These are phyloP conservation scores for Curvularia verruculosa DNA, from an alignment of 2,329 filamentous ascomycete species.

Conservation along the genomic window DNA sequence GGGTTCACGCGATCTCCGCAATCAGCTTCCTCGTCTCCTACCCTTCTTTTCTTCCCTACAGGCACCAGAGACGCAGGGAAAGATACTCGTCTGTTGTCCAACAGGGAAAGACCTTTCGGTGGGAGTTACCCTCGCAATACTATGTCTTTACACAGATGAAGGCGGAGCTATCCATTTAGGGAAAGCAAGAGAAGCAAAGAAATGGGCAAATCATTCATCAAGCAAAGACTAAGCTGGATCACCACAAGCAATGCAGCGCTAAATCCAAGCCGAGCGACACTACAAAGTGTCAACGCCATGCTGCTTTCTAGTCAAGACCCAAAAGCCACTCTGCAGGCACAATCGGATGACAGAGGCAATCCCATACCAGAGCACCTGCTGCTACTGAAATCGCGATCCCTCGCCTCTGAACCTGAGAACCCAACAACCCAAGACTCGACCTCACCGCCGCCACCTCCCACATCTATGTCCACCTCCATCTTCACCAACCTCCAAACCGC, in stretches of 20 bases:
- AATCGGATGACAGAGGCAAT: neutral
- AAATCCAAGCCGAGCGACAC: conserved; percentile 81
- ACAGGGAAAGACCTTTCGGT: conserved; percentile 81
- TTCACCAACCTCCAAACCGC: conserved; percentile 19
- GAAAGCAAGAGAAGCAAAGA: conserved; percentile 1
- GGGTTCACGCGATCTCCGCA: conserved; percentile 82
- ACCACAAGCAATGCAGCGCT: conserved; percentile 78
- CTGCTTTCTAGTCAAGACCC: conserved; percentile 62
- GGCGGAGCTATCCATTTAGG: conserved; percentile 54
- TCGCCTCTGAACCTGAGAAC: neutral
- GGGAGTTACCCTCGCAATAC: conserved; percentile 74
- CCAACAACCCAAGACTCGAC: neutral
- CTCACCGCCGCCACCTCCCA: no score
- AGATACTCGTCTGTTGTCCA: conserved; percentile 67
- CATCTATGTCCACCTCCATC: conserved; percentile 6
- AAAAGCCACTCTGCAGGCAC: neutral
- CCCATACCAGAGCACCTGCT: neutral
- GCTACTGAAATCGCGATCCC: neutral
- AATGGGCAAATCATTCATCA: conserved; percentile 78
- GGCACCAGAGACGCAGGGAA: neutral
- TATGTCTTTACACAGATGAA: conserved; percentile 75
- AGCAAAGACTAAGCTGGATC: conserved; percentile 79
- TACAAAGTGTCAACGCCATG: conserved; percentile 92
- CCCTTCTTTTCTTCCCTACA: conserved; percentile 53
- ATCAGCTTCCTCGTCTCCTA: conserved; percentile 68